phyloP scores from a whole-genome alignment of 768 basidiomycete genomes.

The Phlebiopsis gigantea region DNA sequence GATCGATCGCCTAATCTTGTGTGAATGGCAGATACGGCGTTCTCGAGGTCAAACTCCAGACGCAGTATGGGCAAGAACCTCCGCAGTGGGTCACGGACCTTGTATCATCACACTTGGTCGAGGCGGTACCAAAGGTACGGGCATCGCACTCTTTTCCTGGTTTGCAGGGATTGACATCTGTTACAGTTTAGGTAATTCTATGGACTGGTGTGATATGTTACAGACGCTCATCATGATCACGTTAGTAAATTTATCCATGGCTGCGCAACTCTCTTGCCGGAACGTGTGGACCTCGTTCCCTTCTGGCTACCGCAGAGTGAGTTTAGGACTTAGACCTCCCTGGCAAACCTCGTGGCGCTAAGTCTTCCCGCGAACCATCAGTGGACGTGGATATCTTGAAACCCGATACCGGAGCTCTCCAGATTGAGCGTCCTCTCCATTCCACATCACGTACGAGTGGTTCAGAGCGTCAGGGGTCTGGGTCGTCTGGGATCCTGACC shows the following conservation, averaged over 20 bases:
- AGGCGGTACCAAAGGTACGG: constrained; percentile 92
- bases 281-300: constrained; percentile 92
- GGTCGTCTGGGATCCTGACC: constrained; percentile 38
- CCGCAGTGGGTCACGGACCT: constrained; percentile 95
- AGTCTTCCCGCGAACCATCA: constrained; percentile 22
- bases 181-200: not conserved
- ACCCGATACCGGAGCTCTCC: constrained; percentile 64
- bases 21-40: constrained; percentile 66
- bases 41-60: constrained; percentile 95
- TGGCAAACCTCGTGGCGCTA: not conserved
- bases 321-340: constrained; percentile 12
- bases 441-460: constrained; percentile 43
- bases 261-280: constrained; percentile 87
- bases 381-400: constrained; percentile 97
- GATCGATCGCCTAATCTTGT: not conserved
- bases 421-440: constrained; percentile 68
- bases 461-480: constrained; percentile 25
- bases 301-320: constrained; percentile 97
- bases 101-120: constrained; percentile 92
- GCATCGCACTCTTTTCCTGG: constrained; percentile 27
- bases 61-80: constrained; percentile 91
- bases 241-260: constrained; percentile 92
- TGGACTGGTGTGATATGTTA: not conserved
- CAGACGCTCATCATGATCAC: not conserved
- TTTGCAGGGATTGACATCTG: not conserved